Evolutionary conservation across 768 basidiomycete species (phyloP).

Genomic region (Agrocybe praecox): DNA sequence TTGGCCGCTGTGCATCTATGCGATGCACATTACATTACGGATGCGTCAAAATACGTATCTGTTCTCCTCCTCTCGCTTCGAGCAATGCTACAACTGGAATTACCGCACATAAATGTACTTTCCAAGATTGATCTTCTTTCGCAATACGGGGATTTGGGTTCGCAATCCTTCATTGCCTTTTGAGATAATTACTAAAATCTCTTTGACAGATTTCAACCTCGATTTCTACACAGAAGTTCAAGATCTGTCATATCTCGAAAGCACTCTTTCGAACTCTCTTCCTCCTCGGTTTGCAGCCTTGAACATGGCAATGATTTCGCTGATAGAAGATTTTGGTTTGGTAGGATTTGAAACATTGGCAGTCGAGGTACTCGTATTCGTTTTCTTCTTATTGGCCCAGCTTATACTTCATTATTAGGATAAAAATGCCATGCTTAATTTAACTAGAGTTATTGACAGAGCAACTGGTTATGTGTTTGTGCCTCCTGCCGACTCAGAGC

Average conservation of each 20-base stretch:
- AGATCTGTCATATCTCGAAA: constrained; percentile 88
- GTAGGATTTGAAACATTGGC: constrained; percentile 97
- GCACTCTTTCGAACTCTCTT: constrained; percentile 61
- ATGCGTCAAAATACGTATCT: constrained; percentile 93
- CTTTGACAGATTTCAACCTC: constrained; percentile 84
- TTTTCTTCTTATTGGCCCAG: neutral
- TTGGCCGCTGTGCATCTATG: constrained; percentile 93
- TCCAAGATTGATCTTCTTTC: constrained; percentile 93
- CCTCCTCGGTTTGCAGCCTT: constrained; percentile 72
- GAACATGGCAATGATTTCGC: constrained; percentile 87
- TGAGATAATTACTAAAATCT: neutral
- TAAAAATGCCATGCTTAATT: constrained; percentile 91
- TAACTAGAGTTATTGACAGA: constrained; percentile 83
- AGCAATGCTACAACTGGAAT: constrained; percentile 97
- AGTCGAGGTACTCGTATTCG: constrained; percentile 66
- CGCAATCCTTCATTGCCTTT: constrained; percentile 18
- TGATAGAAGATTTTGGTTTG: constrained; percentile 92
- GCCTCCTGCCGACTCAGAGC: constrained; percentile 42
- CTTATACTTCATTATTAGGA: constrained; percentile 52
- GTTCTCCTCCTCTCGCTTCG: constrained; percentile 89
- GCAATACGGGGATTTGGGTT: constrained; percentile 91
- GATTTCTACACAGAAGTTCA: constrained; percentile 99
- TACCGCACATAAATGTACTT: constrained; percentile 97
- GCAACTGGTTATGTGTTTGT: constrained; percentile 92
- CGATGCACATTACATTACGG: constrained; percentile 97